A percentile compares a stretch with the other conserved stretches of the same genome.
Evolutionary conservation across 192 early-diverging fungal species (phyloP).

Genomic region (Podila minutissima): DNA sequence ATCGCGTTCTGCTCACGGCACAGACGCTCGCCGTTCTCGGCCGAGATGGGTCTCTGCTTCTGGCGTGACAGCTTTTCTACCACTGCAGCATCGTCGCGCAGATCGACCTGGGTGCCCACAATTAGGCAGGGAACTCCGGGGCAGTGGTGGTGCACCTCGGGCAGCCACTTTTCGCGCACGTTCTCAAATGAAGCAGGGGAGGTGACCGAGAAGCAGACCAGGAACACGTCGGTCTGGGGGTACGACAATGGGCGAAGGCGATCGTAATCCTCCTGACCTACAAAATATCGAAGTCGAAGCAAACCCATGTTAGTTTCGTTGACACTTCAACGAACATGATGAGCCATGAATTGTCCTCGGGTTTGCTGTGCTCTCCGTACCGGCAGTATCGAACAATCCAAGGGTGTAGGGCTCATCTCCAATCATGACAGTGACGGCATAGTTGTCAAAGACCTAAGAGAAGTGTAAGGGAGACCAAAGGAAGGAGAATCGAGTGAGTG

Average conservation of each 20-base stretch:
- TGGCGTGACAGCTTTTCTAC: constrained; percentile 84
- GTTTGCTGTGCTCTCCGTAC: constrained; percentile 32
- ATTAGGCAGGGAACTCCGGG: constrained; percentile 95
- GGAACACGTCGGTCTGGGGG: constrained; percentile 95
- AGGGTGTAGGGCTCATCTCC: constrained; percentile 96
- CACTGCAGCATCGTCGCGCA: constrained; percentile 81
- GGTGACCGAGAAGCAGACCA: constrained; percentile 94
- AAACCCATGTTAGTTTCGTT: too few species aligned
- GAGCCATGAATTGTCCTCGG: too few species aligned
- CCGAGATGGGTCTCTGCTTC: constrained; percentile 83
- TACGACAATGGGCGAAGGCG: constrained; percentile 93
- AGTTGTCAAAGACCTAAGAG: constrained; percentile 93
- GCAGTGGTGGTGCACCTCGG: constrained; percentile 96
- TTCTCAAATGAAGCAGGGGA: constrained; percentile 95
- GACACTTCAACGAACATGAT: too few species aligned
- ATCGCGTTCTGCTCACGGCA: constrained; percentile 86
- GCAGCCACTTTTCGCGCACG: constrained; percentile 96
- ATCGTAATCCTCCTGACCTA: constrained; percentile 96
- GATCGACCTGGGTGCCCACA: constrained; percentile 92
- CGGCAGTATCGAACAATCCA: constrained; percentile 95
- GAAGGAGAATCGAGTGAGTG: too few species aligned
- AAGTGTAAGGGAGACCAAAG: too few species aligned
- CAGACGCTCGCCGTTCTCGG: constrained; percentile 84
- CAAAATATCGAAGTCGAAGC: not conserved
- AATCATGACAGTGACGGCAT: constrained; percentile 98